phyloP scores from a whole-genome alignment of 495 filamentous ascomycete genomes.

The Pseudoneurospora amorphoporcata region DNA sequence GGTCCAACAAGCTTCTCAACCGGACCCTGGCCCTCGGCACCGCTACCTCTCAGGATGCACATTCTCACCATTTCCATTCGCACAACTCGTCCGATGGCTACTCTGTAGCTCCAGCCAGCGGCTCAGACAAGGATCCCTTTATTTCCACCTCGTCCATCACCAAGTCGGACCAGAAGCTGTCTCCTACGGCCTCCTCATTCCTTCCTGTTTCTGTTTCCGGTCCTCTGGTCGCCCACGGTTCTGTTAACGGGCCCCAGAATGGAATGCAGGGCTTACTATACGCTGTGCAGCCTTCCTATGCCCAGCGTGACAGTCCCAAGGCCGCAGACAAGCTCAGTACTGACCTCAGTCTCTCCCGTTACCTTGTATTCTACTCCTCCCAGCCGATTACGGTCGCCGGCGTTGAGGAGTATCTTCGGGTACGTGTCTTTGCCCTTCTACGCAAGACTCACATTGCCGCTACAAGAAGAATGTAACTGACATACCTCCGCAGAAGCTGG shows the following conservation, averaged over 20 bases:
- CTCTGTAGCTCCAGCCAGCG: conserved; percentile 2
- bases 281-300: conserved; percentile 3
- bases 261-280: background rate
- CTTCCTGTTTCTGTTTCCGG: conserved; percentile 23
- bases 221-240: conserved; percentile 18
- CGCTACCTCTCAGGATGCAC: conserved; percentile 6
- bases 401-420: conserved; percentile 28
- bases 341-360: conserved; percentile 29
- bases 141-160: conserved; percentile 16
- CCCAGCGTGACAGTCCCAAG: background rate
- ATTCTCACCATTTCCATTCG: conserved; percentile 5
- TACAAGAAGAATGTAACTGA: background rate
- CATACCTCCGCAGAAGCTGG: conserved; percentile 20
- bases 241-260: conserved; percentile 6
- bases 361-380: conserved; percentile 24
- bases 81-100: conserved; percentile 5
- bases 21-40: conserved; percentile 10
- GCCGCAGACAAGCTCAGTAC: conserved; percentile 22
- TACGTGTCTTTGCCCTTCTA: conserved; percentile 11
- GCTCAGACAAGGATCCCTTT: conserved; percentile 35
- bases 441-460: background rate
- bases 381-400: conserved; percentile 16
- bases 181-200: conserved; percentile 39
- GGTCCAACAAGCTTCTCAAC: conserved; percentile 20
- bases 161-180: conserved; percentile 34